Evolutionary conservation across 2,329 filamentous ascomycete genomes (phyloP).

Genomic region (Proliferodiscus dingleyae): DNA sequence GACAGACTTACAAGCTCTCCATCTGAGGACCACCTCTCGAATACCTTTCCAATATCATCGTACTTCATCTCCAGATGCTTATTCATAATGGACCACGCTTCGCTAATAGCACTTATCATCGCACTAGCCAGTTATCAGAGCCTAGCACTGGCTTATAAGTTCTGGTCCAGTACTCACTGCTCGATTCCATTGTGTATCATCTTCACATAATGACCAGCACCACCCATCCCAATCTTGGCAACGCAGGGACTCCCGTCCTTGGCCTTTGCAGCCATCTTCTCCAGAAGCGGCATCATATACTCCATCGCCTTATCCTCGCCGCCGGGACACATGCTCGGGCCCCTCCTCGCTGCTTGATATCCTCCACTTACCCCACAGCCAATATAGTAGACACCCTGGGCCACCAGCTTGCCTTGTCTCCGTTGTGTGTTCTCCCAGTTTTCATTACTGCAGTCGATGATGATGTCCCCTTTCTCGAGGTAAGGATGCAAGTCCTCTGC

Average conservation of each 20-base stretch:
- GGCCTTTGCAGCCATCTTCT: slow-evolving; percentile 59
- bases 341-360: slow-evolving; percentile 61
- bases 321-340: slow-evolving; percentile 63
- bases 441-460: slow-evolving; percentile 66
- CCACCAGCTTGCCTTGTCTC: slow-evolving; percentile 51
- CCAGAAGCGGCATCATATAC: slow-evolving; percentile 54
- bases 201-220: slow-evolving; percentile 67
- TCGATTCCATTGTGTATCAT: slow-evolving; percentile 75
- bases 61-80: slow-evolving; percentile 52
- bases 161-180: slow-evolving; percentile 41
- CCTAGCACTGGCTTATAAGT: too few species aligned
- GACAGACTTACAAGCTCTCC: slow-evolving; percentile 46
- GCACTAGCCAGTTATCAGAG: slow-evolving; percentile 34
- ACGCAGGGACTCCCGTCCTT: slow-evolving; percentile 55
- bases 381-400: slow-evolving; percentile 58
- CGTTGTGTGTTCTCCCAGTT: slow-evolving; percentile 60
- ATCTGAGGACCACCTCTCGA: slow-evolving; percentile 54
- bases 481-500: slow-evolving; percentile 37
- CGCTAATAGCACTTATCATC: slow-evolving; percentile 60
- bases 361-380: slow-evolving; percentile 66
- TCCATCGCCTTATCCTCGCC: slow-evolving; percentile 54
- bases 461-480: slow-evolving; percentile 57
- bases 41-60: slow-evolving; percentile 55
- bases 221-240: slow-evolving; percentile 53
- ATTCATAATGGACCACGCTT: slow-evolving; percentile 61